These are phyloP conservation scores for Begonia fuchsioides DNA, from an alignment of 306 rosid genomes.

Conservation along the genomic window DNA sequence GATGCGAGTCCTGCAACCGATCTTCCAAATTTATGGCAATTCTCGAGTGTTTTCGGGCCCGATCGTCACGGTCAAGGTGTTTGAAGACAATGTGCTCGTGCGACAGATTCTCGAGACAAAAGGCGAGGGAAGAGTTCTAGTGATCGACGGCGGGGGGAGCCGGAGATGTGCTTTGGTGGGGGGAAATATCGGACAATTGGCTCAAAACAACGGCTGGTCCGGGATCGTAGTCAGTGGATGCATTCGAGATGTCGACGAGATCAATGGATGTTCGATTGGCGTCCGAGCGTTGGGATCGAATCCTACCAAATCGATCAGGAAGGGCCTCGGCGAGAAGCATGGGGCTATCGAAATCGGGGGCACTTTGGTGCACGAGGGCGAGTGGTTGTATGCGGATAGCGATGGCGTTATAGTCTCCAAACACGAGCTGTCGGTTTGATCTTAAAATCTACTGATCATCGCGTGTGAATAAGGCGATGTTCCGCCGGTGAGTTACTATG, in stretches of 20 bases:
- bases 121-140: slow-evolving; percentile 47
- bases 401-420: slow-evolving; percentile 32
- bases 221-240: slow-evolving; percentile 80
- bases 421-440: slow-evolving; percentile 14
- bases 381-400: slow-evolving; percentile 72
- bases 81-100: slow-evolving; percentile 65
- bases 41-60: slow-evolving; percentile 38
- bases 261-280: slow-evolving; percentile 50
- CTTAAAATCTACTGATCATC: no score
- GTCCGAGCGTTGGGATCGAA: slow-evolving; percentile 63
- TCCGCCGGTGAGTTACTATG: no score
- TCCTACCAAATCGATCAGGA: slow-evolving; percentile 46
- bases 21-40: slow-evolving; percentile 41
- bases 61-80: slow-evolving; percentile 43
- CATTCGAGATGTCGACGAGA: slow-evolving; percentile 80
- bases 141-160: slow-evolving; percentile 39
- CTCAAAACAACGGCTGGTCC: slow-evolving; percentile 49
- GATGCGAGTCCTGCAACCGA: slow-evolving; percentile 34
- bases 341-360: slow-evolving; percentile 45
- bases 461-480: no score
- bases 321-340: slow-evolving; percentile 40
- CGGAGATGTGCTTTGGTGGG: slow-evolving; percentile 37
- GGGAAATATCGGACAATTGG: slow-evolving; percentile 35
- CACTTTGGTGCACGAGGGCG: slow-evolving; percentile 47
- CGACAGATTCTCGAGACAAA: slow-evolving; percentile 39